phyloP scores from a whole-genome alignment of 495 filamentous ascomycete genomes.

The Saxophila tyrrhenica region DNA sequence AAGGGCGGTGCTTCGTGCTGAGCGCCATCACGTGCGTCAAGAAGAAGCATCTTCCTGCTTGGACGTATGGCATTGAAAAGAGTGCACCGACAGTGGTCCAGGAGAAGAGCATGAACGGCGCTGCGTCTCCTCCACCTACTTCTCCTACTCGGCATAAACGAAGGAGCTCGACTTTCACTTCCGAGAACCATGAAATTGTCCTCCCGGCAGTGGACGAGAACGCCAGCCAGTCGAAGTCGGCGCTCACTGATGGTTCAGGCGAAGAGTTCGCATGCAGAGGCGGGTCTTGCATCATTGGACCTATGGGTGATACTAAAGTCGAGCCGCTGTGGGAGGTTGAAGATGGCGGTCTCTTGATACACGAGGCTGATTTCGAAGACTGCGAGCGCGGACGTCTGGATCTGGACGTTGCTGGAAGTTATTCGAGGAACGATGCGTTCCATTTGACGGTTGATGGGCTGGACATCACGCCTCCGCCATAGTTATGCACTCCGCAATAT shows the following conservation, averaged over 20 bases:
- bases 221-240: too few relatives aligned
- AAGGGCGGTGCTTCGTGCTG: conserved; percentile 79
- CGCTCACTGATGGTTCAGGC: conserved; percentile 8
- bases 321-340: conserved; percentile 81
- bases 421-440: conserved; percentile 75
- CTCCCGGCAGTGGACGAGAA: conserved; percentile 10
- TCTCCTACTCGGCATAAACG: not conserved
- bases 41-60: conserved; percentile 43
- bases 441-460: conserved; percentile 63
- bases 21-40: conserved; percentile 73
- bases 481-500: too few relatives aligned
- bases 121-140: not conserved
- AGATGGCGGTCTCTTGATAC: conserved; percentile 40
- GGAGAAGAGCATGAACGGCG: not conserved
- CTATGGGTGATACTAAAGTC: conserved; percentile 62
- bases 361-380: conserved; percentile 51
- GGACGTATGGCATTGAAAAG: conserved; percentile 25
- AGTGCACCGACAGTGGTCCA: not conserved
- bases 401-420: conserved; percentile 64
- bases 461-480: conserved; percentile 64
- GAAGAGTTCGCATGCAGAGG: conserved; percentile 52
- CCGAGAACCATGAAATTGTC: conserved; percentile 11
- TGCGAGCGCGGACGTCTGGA: conserved; percentile 51
- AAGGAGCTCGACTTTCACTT: conserved; percentile 10
- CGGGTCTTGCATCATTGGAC: conserved; percentile 72